Conservation (phyloP, 2,329 filamentous ascomycete genomes). For the Aspergillus spinulosporus region DNA sequence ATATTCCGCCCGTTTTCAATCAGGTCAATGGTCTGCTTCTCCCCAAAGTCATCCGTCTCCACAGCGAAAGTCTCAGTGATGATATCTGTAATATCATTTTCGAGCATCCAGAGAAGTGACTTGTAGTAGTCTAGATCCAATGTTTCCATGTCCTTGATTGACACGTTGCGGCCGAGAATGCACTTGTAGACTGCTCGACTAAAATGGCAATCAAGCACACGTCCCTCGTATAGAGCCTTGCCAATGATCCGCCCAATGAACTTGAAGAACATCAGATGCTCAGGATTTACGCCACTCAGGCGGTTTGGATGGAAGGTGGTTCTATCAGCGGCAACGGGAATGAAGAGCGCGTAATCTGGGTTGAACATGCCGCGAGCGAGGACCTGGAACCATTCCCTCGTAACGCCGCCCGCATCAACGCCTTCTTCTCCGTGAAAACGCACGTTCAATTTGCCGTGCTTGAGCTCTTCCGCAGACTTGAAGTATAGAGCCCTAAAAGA, state of each 20-base stretch:
- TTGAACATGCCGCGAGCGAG: constrained; percentile 98
- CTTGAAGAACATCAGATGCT: constrained; percentile 98
- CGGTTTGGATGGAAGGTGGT: constrained; percentile 99
- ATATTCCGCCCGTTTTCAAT: constrained; percentile 86
- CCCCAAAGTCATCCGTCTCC: constrained; percentile 91
- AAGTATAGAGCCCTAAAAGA: constrained; percentile 98
- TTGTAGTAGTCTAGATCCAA: constrained; percentile 99
- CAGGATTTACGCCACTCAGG: constrained; percentile 87
- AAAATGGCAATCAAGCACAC: constrained; percentile 97
- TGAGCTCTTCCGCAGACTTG: constrained; percentile 95
- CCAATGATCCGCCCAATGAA: constrained; percentile 98
- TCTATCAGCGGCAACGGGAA: constrained; percentile 91
- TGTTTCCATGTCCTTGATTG: constrained; percentile 98
- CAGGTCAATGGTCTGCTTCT: constrained; percentile 82
- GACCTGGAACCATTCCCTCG: constrained; percentile 98
- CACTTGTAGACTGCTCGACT: constrained; percentile 98
- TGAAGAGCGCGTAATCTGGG: constrained; percentile 94
- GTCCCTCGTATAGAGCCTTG: constrained; percentile 94
- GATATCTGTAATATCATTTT: constrained; percentile 97
- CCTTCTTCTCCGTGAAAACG: constrained; percentile 97
- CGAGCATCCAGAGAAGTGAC: constrained; percentile 95
- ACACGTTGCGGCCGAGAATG: constrained; percentile 90
- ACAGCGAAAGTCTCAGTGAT: constrained; percentile 95
- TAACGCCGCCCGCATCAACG: constrained; percentile 95
- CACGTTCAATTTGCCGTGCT: constrained; percentile 97